A percentile compares a stretch with the other conserved stretches of the same genome.
These are phyloP conservation scores for Cucurbita argyrosperma DNA, from an alignment of 306 rosid species.

Conservation along the genomic window DNA sequence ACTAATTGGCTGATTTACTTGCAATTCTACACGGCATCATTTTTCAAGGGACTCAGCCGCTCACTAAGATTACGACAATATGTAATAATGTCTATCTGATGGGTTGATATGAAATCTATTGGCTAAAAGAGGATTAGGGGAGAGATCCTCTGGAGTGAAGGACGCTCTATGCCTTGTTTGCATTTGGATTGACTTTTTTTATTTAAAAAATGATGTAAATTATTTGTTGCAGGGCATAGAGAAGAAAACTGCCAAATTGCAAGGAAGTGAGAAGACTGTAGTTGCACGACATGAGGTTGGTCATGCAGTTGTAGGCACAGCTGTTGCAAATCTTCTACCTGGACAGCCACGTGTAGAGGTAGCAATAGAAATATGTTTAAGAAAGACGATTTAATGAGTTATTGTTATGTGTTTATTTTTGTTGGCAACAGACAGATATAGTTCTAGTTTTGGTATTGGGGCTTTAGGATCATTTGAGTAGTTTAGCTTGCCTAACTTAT, in stretches of 20 bases:
- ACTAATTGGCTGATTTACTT: background rate
- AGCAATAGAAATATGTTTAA: background rate
- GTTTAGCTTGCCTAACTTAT: background rate
- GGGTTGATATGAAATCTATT: background rate
- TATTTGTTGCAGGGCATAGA: conserved; percentile 73
- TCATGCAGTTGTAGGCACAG: conserved; percentile 97
- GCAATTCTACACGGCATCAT: background rate
- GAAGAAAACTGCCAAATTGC: conserved; percentile 84
- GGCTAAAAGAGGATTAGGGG: background rate
- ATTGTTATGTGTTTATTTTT: background rate
- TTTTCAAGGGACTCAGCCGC: background rate
- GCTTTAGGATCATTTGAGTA: background rate
- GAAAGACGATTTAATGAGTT: background rate
- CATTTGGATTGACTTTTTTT: background rate
- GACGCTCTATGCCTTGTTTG: background rate
- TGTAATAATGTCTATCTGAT: background rate
- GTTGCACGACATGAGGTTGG: conserved; percentile 99
- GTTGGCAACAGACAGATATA: background rate
- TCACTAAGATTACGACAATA: background rate
- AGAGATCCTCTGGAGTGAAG: background rate
- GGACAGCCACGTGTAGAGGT: conserved; percentile 99
- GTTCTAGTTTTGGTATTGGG: background rate
- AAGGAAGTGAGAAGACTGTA: conserved; percentile 85
- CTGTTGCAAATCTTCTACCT: conserved; percentile 81
- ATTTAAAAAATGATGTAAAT: conserved; percentile 16